Evolutionary conservation across 805 yeast genomes (phyloP), one percentile per base, ranked within the genome.

Genomic region (Yarrowia porcina): DNA sequence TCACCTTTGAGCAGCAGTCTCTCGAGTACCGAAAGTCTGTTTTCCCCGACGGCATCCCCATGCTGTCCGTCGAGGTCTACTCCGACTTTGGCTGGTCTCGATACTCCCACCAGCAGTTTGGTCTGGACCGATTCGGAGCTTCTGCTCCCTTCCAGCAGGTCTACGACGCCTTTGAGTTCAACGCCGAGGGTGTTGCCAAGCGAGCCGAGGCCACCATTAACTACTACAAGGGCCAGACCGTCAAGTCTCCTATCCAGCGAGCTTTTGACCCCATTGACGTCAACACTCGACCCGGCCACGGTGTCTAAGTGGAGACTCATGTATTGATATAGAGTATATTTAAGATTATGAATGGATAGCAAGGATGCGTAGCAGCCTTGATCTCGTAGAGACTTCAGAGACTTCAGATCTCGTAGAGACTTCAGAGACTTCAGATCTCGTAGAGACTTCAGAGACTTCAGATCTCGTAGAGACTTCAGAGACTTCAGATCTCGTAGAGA

Each of bases 101-200:
- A 78, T 94, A 91, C 82, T 84, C 97, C 65, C 99, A 94, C 80
- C 96, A 89, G 82, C 96, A 91, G 77, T 90, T 93, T 72, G 97
- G 97, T 79, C 82, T 94, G 74, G 85, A 90, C 84, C 85, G 90
- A 80, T 94, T 94, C 75, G 99, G 99, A 83, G 94, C 92, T 66
- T 91, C 97, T 65, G 99, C 96, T 76, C 88, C 89, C 76, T 94
- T 87, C 74, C 77, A 79, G 64, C 90, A 88, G 67, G 83, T 93
- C 66, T 94, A 86, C 87, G 84, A 89, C 78, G 79, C 73, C 80
- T 89, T 93, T 71, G 97, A 83, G 69, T 94, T 94, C 82, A 91
- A 96, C 63, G 87, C 93, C 67, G 97, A 90, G 76, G 97, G 96
- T 69, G 81, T 94, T 76, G 93, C 96, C 71, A 80, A 83, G 72